phyloP scores from a whole-genome alignment of 2,329 filamentous ascomycete genomes.

The Zalaria obscura region DNA sequence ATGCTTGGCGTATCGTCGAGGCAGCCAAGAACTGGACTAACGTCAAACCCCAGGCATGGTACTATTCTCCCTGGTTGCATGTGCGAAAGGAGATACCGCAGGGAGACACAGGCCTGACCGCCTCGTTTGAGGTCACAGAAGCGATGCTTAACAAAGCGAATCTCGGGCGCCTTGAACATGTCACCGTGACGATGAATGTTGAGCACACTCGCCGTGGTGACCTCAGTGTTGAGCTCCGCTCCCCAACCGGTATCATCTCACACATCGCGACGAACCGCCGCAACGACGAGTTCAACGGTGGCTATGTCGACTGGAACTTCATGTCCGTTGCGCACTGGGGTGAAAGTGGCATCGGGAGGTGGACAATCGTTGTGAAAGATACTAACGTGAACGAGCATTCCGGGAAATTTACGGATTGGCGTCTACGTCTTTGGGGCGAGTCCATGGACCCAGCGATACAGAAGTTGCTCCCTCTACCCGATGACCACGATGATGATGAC shows the following conservation, averaged over 20 bases:
- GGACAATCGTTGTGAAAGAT: conserved; percentile 85
- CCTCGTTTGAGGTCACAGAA: conserved; percentile 66
- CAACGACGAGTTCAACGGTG: conserved; percentile 49
- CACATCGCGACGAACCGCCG: conserved; percentile 66
- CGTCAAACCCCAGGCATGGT: conserved; percentile 94
- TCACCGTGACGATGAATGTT: conserved; percentile 96
- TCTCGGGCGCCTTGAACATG: conserved; percentile 75
- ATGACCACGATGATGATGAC: conserved; percentile 69
- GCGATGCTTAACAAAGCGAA: conserved; percentile 74
- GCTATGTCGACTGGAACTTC: conserved; percentile 94
- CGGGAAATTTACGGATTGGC: conserved; percentile 81
- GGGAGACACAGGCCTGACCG: conserved; percentile 64
- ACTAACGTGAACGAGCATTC: conserved; percentile 59
- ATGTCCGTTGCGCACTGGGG: conserved; percentile 99
- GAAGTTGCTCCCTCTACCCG: conserved; percentile 64
- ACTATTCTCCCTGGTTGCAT: conserved; percentile 82
- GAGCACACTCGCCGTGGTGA: conserved; percentile 79
- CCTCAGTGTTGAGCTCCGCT: conserved; percentile 79
- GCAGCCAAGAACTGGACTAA: conserved; percentile 71
- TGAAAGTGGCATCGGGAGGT: conserved; percentile 72
- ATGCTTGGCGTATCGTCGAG: conserved; percentile 74
- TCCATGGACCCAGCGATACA: conserved; percentile 63
- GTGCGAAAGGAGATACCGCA: conserved; percentile 78
- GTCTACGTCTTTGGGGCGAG: conserved; percentile 88
- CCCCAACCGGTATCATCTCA: conserved; percentile 67